Percentiles rank a stretch among this genome's conserved stretches.
Conservation (phyloP, 345 rosid genomes). For the Psidium guajava region DNA sequence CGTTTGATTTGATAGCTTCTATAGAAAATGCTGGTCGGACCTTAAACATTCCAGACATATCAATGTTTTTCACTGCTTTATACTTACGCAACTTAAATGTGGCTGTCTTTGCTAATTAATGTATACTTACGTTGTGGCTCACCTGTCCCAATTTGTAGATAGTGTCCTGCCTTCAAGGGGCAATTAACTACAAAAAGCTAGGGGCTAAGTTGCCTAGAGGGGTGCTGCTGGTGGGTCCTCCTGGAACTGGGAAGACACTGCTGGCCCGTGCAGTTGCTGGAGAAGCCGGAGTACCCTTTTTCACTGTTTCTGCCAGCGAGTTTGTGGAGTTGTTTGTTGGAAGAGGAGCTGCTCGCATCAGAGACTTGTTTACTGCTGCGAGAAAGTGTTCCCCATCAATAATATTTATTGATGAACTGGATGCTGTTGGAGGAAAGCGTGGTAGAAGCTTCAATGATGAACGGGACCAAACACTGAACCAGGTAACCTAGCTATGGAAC, state of each 20-base stretch:
- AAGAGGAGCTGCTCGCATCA: slow-evolving; percentile 94
- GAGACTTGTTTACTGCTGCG: slow-evolving; percentile 78
- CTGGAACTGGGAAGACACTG: slow-evolving; percentile 95
- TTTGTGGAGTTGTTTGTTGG: slow-evolving; percentile 97
- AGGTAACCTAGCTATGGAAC: slow-evolving; percentile 25
- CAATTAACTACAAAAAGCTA: slow-evolving; percentile 62
- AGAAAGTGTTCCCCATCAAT: slow-evolving; percentile 83
- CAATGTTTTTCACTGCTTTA: background rate
- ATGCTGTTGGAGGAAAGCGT: slow-evolving; percentile 95
- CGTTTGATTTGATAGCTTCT: background rate
- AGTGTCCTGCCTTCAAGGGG: slow-evolving; percentile 95
- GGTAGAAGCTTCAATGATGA: slow-evolving; percentile 98
- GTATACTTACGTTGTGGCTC: slow-evolving; percentile 1
- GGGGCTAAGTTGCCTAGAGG: slow-evolving; percentile 93
- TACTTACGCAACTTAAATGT: background rate
- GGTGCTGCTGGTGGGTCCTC: slow-evolving; percentile 88
- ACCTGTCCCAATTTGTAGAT: slow-evolving; percentile 30
- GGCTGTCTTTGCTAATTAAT: background rate
- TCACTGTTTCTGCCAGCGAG: slow-evolving; percentile 92
- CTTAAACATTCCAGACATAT: background rate
- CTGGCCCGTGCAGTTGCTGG: slow-evolving; percentile 97
- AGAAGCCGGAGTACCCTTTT: slow-evolving; percentile 94
- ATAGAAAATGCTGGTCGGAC: background rate
- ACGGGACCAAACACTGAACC: slow-evolving; percentile 92
- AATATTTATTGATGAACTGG: slow-evolving; percentile 93